phyloP scores from a whole-genome alignment of 2,329 filamentous ascomycete species.

The Botryotinia globosa region DNA sequence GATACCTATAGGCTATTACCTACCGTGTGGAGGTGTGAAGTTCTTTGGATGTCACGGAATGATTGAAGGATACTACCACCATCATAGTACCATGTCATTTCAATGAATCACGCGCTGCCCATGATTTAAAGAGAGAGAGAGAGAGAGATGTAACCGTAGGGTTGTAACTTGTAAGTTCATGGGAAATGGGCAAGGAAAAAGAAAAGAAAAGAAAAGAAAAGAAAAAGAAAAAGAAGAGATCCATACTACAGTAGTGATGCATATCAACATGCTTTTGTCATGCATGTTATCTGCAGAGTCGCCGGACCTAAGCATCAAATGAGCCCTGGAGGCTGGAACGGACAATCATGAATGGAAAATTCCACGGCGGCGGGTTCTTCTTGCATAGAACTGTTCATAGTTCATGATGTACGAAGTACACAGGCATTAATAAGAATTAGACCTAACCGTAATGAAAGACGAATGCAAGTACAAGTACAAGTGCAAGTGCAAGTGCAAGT shows the following conservation, averaged over 20 bases:
- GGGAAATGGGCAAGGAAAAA: background rate
- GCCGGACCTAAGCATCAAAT: constrained; percentile 5
- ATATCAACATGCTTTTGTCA: constrained; percentile 10
- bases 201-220: background rate
- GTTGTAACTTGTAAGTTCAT: background rate
- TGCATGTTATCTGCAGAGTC: constrained; percentile 8
- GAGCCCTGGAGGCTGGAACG: background rate
- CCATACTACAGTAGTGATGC: background rate
- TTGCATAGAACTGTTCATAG: background rate
- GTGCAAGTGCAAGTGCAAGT: background rate
- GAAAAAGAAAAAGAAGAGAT: background rate
- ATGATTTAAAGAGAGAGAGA: background rate
- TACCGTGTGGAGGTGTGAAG: background rate
- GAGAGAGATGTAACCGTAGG: background rate
- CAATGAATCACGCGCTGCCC: constrained; percentile 17
- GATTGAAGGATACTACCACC: background rate
- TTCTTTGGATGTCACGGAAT: background rate
- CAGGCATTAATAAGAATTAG: background rate
- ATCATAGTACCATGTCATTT: constrained; percentile 7
- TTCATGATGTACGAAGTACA: background rate
- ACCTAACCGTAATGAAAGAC: constrained; percentile 3
- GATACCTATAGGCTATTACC: background rate
- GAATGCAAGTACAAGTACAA: background rate
- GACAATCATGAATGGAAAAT: background rate
- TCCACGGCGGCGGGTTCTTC: constrained; percentile 5